Evolutionary conservation across 805 yeast genomes (phyloP).

Genomic region (Sugiyamaella boreocaroliniensis): DNA sequence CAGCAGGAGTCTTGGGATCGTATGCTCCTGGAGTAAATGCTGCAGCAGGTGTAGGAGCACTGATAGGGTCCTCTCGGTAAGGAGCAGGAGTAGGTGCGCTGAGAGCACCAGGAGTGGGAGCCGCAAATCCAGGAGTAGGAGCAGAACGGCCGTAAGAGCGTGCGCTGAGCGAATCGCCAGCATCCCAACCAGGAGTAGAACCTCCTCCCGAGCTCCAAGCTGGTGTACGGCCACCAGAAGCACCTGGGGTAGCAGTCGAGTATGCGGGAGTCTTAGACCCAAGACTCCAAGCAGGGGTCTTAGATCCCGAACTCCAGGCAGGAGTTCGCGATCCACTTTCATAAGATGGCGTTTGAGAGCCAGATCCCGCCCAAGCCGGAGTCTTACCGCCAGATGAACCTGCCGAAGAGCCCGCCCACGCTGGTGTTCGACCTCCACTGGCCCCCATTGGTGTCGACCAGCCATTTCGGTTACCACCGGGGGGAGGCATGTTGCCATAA

Average conservation of each 20-base stretch:
- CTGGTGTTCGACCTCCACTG: slow-evolving; percentile 35
- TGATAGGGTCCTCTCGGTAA: slow-evolving; percentile 18
- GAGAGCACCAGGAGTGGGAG: slow-evolving; percentile 35
- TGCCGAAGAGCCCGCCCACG: slow-evolving; percentile 36
- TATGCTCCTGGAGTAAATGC: slow-evolving; percentile 34
- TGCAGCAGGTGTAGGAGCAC: slow-evolving; percentile 32
- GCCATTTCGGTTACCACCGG: slow-evolving; percentile 36
- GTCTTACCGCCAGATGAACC: slow-evolving; percentile 42
- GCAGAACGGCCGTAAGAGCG: slow-evolving; percentile 24
- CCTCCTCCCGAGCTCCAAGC: slow-evolving; percentile 34
- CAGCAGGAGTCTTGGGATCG: slow-evolving; percentile 35
- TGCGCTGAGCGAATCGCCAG: slow-evolving; percentile 23
- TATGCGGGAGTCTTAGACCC: slow-evolving; percentile 42
- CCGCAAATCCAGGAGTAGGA: slow-evolving; percentile 32
- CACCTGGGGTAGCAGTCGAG: slow-evolving; percentile 16
- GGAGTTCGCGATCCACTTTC: slow-evolving; percentile 31
- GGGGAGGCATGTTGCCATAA: slow-evolving; percentile 31
- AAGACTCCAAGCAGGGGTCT: slow-evolving; percentile 48
- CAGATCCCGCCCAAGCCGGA: slow-evolving; percentile 45
- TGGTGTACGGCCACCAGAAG: slow-evolving; percentile 37
- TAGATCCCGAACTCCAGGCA: slow-evolving; percentile 37
- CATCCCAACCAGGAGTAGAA: slow-evolving; percentile 35
- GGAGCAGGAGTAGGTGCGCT: slow-evolving; percentile 40
- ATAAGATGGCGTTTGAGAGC: slow-evolving; percentile 36
- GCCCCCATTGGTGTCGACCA: slow-evolving; percentile 31